These are phyloP conservation scores for Allomyces arbusculus DNA, from an alignment of 192 early-diverging fungal genomes.

Conservation along the genomic window DNA sequence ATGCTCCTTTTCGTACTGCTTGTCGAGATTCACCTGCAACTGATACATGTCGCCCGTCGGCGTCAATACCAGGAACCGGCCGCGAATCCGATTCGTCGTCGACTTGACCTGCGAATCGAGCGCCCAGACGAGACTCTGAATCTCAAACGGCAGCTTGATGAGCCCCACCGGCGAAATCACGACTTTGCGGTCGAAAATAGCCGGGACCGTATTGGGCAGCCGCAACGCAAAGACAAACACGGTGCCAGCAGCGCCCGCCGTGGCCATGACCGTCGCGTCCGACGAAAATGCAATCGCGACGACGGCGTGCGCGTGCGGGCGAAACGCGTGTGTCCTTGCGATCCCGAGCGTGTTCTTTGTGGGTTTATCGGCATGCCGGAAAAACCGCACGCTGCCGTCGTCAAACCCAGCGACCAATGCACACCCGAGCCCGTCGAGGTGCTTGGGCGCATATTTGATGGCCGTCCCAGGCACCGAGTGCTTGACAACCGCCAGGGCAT, in stretches of 20 bases:
- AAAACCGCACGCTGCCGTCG: constrained; percentile 33
- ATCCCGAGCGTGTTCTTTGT: constrained; percentile 6
- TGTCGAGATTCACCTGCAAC: background rate
- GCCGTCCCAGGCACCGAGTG: background rate
- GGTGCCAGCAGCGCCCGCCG: constrained; percentile 20
- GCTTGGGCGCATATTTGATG: constrained; percentile 6
- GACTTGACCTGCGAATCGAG: background rate
- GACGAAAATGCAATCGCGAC: constrained; percentile 20
- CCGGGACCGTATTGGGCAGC: background rate
- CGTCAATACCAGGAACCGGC: background rate
- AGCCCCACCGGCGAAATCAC: background rate
- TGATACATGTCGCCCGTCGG: background rate
- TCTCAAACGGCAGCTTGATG: background rate
- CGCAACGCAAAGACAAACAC: constrained; percentile 24
- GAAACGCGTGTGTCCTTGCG: constrained; percentile 26
- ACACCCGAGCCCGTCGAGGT: constrained; percentile 21
- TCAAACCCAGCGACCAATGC: constrained; percentile 27
- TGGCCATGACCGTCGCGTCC: constrained; percentile 28
- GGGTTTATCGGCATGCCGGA: constrained; percentile 11
- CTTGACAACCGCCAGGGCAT: background rate
- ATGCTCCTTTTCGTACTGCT: background rate
- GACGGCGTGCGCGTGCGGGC: constrained; percentile 26
- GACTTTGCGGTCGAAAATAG: background rate
- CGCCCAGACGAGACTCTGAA: background rate
- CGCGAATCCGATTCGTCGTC: background rate